Percentiles rank a stretch among this genome's conserved stretches.
Evolutionary conservation across 176 grass and related monocot species (phyloP).

Genomic region (Aegilops tauschii): DNA sequence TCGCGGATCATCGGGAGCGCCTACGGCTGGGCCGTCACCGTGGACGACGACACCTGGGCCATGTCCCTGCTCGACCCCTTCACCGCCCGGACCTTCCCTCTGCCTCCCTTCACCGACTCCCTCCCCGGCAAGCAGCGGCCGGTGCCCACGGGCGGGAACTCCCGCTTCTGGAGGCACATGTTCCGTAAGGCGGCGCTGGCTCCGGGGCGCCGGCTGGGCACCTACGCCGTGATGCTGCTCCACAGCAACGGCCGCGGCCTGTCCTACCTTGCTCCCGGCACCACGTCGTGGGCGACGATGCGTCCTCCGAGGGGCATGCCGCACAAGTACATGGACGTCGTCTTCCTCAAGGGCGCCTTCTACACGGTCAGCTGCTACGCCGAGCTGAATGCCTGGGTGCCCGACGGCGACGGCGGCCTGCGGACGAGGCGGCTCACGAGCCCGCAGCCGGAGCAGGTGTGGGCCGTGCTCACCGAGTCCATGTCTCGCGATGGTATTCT

Average conservation of each 20-base stretch:
- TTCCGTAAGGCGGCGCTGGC: not conserved
- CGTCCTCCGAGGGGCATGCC: not conserved
- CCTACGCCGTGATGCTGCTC: not conserved
- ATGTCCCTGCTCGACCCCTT: not conserved
- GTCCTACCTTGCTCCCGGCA: not conserved
- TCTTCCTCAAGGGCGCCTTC: not conserved
- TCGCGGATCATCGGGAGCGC: not conserved
- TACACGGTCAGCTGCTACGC: not conserved
- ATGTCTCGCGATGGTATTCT: not conserved
- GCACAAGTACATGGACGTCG: not conserved
- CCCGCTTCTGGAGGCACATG: not conserved
- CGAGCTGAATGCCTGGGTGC: not conserved
- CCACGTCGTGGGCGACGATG: not conserved
- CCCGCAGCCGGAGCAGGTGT: not conserved
- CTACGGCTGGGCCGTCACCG: not conserved
- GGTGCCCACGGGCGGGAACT: not conserved
- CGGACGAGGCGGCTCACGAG: not conserved
- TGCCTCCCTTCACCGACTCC: not conserved
- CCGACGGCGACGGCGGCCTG: not conserved
- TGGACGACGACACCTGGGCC: not conserved
- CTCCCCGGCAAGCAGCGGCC: not conserved
- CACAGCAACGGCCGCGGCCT: not conserved
- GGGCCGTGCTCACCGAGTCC: not conserved
- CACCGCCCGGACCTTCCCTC: not conserved
- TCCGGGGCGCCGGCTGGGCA: not conserved